Conservation (phyloP, 306 rosid genomes). For the Arachis hypogaea region DNA sequence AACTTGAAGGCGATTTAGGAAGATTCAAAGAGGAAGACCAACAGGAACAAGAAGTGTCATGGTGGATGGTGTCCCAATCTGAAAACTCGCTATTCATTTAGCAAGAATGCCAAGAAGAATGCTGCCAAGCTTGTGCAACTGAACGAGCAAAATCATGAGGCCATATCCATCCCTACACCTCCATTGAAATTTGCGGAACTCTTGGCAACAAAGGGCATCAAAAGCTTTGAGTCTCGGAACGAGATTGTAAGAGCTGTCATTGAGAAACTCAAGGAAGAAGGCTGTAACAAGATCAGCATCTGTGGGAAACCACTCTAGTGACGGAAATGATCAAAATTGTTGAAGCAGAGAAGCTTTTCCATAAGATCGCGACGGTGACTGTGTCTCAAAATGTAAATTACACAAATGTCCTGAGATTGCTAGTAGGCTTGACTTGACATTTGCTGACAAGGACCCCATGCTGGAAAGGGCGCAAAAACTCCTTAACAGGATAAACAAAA, state of each 20-base stretch:
- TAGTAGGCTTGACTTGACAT: background rate
- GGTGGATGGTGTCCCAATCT: conserved; percentile 30
- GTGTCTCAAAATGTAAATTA: conserved; percentile 31
- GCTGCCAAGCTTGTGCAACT: background rate
- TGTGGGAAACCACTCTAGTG: conserved; percentile 42
- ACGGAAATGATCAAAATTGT: conserved; percentile 12
- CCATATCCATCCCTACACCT: conserved; percentile 25
- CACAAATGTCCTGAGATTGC: conserved; percentile 26
- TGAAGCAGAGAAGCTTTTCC: conserved; percentile 24
- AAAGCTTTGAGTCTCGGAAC: conserved; percentile 23
- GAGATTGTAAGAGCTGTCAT: background rate
- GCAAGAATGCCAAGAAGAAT: conserved; percentile 10
- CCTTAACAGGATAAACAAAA: background rate
- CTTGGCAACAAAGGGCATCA: conserved; percentile 20
- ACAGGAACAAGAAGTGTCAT: conserved; percentile 21
- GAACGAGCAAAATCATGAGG: conserved; percentile 1
- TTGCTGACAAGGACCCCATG: too few relatives aligned
- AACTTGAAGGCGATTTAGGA: background rate
- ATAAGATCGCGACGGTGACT: conserved; percentile 19
- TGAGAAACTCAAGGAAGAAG: conserved; percentile 14
- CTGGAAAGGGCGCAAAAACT: background rate
- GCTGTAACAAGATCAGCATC: conserved; percentile 5
- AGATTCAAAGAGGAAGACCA: background rate
- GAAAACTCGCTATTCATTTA: conserved; percentile 6
- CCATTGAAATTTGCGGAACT: conserved; percentile 12